Base-by-base conservation (phyloP, 805 yeast species). In the Teunomyces cretensis region DNA sequence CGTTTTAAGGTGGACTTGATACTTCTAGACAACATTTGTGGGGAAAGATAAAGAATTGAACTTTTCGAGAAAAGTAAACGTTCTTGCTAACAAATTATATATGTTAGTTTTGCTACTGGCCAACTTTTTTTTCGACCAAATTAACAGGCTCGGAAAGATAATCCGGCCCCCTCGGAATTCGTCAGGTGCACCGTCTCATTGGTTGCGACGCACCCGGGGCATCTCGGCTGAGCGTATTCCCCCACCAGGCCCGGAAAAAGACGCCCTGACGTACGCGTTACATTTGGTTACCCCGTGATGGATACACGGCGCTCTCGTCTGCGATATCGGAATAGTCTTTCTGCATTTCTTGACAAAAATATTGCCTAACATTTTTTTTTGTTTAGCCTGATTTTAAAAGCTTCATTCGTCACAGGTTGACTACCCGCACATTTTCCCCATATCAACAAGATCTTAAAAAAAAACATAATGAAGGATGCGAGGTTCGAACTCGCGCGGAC, bases 401-500 rank as follows among this genome's bases (percentile, higher is more conserved):
- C 22, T 19, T 19, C 22, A 19, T 19, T 19, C 22, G 22, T 19
- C 22, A 19, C 22, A 3, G 6, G 6, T 19, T 19, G 22, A 6
- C 22, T 19, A 19, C 3, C 22, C 22, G 22, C 22, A 19, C 22
- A 19, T 19, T 19, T n/a, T 19, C 22, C 22, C 22, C 22, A 19
- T 19, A 6, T 19, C 6, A 6, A 19, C 22, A 6, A 6, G 22
- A 6, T 19, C 6, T 6, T 9, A 7, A 17, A 33, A 33, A 50
- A 62, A 65, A 63, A 60, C 50, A 63, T 65, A 62, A 49, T 71
- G 76, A 70, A 71, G 75, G 75, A 62, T 68, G 75, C 75, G 76
- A 69, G 76, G 72, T 71, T 71, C 76, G 76, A 71, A 71, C 76
- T 70, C 76, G 75, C 76, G 76, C 76, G 75, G 76, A 68, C 72